Base-by-base conservation (phyloP, 2,329 filamentous ascomycete genomes). In the Exophiala xenobiotica region DNA sequence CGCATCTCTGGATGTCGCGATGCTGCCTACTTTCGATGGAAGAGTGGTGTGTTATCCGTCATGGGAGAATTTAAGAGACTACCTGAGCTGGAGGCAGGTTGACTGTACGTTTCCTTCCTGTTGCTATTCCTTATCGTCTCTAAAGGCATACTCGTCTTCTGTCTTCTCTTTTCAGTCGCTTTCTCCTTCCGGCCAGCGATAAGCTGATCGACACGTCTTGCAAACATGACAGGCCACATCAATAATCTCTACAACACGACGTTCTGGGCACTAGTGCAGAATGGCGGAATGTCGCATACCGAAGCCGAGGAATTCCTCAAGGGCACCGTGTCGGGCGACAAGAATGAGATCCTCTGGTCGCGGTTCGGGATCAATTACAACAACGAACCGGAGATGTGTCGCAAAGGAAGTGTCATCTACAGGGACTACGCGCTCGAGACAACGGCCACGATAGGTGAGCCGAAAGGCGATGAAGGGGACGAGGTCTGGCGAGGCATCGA, bases 161-260 rank as follows among this genome's bases (percentile, higher is more conserved):
- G n/a, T n/a, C n/a, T n/a, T n/a, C n/a, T n/a, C n/a, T n/a, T n/a
- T n/a, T n/a, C n/a, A n/a, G n/a, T n/a, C n/a, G n/a, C n/a, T n/a
- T n/a, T n/a, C n/a, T n/a, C n/a, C n/a, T n/a, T n/a, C n/a, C n/a
- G n/a, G n/a, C n/a, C n/a, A n/a, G n/a, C n/a, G n/a, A n/a, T n/a
- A n/a, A n/a, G n/a, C n/a, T n/a, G n/a, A n/a, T n/a, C n/a, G n/a
- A n/a, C n/a, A n/a, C n/a, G n/a, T n/a, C n/a, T n/a, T n/a, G n/a
- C n/a, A n/a, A n/a, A n/a, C n/a, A n/a, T n/a, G n/a, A 12, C 53
- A 92, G 88, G 88, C 60, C 93, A 99, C 67, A 95, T 99, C 63
- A 99, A 99, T 70, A 99, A 99, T 65, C 80, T 99, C 3, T 99
- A 96, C 71, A 99, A 99, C 68, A 99, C 93, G 0, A 89, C 90